Evolutionary conservation across 2,329 filamentous ascomycete genomes (phyloP).

Genomic region (Diaporthe sp.): DNA sequence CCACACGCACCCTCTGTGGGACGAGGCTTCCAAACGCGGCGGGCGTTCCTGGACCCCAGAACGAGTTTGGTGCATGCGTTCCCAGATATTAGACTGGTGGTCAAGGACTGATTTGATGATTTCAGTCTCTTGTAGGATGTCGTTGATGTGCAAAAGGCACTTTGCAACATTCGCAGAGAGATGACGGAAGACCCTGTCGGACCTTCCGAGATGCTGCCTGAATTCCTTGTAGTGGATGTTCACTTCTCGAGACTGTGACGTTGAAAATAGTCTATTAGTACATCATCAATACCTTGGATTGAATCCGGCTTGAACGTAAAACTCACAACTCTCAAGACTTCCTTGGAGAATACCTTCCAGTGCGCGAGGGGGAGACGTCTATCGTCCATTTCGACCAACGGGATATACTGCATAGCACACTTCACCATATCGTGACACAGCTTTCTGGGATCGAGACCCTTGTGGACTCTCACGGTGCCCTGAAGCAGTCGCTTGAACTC

Average conservation of each 20-base stretch:
- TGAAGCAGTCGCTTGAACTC: neutral
- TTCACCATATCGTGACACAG: neutral
- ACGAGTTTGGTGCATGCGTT: neutral
- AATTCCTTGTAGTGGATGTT: neutral
- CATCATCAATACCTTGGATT: neutral
- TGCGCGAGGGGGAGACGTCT: neutral
- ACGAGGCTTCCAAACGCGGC: neutral
- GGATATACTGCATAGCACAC: neutral
- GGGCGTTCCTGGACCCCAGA: neutral
- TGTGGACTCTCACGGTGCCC: neutral
- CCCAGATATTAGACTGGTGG: constrained; percentile 2
- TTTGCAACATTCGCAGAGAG: neutral
- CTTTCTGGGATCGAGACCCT: neutral
- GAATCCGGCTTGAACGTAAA: neutral
- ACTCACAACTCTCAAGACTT: constrained; percentile 3
- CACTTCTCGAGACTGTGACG: neutral
- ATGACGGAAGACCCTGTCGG: neutral
- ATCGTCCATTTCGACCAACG: neutral
- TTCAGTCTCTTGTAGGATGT: neutral
- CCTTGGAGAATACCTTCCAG: neutral
- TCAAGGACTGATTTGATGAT: constrained; percentile 5
- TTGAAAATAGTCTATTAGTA: neutral
- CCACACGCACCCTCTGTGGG: neutral
- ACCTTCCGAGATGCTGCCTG: neutral
- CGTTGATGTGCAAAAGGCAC: constrained; percentile 5